Evolutionary conservation across 1,284 basidiomycete genomes (phyloP).

Genomic region (Takashimella tepidaria): DNA sequence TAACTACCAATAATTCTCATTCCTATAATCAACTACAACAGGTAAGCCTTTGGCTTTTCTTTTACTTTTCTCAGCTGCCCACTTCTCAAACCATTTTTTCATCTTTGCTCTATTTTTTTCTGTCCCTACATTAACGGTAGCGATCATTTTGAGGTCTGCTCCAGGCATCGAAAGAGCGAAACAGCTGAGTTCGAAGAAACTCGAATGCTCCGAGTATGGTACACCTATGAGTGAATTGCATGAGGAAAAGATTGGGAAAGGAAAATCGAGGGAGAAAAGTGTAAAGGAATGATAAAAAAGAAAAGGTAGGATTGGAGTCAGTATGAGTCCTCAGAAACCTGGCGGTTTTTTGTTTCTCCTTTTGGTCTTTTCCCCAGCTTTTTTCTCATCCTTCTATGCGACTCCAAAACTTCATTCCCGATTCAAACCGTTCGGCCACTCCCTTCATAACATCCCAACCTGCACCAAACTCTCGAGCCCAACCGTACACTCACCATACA

Average conservation of each 20-base stretch:
- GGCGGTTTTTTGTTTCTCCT: neutral
- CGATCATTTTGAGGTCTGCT: conserved; percentile 66
- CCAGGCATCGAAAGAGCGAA: conserved; percentile 84
- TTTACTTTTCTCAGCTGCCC: conserved; percentile 73
- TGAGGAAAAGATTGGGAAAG: too few relatives aligned
- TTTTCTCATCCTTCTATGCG: neutral
- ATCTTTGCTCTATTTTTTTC: conserved; percentile 72
- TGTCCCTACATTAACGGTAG: conserved; percentile 90
- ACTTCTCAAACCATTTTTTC: conserved; percentile 73
- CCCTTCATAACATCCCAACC: neutral
- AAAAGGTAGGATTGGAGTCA: too few relatives aligned
- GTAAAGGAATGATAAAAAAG: too few relatives aligned
- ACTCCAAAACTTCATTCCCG: neutral
- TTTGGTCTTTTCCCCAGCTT: neutral
- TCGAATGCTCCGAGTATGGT: conserved; percentile 94
- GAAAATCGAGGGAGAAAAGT: too few relatives aligned
- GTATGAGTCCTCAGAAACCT: too few relatives aligned
- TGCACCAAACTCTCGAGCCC: neutral
- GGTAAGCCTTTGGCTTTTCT: conserved; percentile 51
- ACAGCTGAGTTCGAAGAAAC: conserved; percentile 87
- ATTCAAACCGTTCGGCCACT: too few relatives aligned
- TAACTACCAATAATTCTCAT: conserved; percentile 45
- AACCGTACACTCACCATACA: conserved; percentile 57
- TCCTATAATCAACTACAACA: conserved; percentile 56
- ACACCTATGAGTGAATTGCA: conserved; percentile 56